Conservation (phyloP, 2,329 filamentous ascomycete genomes). For the Xylaria sp. region DNA sequence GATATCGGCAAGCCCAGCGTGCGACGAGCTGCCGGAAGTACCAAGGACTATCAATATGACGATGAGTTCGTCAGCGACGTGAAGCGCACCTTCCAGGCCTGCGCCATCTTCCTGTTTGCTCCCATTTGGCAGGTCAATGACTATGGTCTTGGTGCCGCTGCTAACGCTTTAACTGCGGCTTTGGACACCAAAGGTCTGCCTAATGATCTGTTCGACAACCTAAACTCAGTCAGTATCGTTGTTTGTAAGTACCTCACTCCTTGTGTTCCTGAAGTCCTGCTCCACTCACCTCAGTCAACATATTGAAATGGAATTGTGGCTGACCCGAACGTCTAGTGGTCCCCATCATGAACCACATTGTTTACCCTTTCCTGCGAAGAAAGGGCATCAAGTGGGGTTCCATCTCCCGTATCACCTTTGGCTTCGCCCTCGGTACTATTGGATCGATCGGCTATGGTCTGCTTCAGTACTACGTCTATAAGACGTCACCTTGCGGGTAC, state of each 20-base stretch:
- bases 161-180: constrained; percentile 53
- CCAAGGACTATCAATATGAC: constrained; percentile 60
- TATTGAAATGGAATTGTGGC: neutral
- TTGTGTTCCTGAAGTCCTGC: neutral
- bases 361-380: constrained; percentile 54
- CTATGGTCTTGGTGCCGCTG: constrained; percentile 56
- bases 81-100: constrained; percentile 62
- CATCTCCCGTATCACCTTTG: constrained; percentile 57
- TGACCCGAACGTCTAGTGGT: constrained; percentile 43
- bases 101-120: constrained; percentile 61
- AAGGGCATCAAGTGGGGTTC: constrained; percentile 54
- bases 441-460: constrained; percentile 48
- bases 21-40: constrained; percentile 53
- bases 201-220: constrained; percentile 56
- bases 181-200: constrained; percentile 56
- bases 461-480: constrained; percentile 47
- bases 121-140: constrained; percentile 49
- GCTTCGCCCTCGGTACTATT: constrained; percentile 56
- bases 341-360: constrained; percentile 53
- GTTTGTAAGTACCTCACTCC: constrained; percentile 41
- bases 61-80: constrained; percentile 72
- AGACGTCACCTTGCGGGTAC: constrained; percentile 46
- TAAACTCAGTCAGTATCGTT: constrained; percentile 56
- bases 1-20: constrained; percentile 64
- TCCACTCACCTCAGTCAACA: too few species aligned